phyloP scores from a whole-genome alignment of 306 rosid genomes.

The Arachis stenosperma region DNA sequence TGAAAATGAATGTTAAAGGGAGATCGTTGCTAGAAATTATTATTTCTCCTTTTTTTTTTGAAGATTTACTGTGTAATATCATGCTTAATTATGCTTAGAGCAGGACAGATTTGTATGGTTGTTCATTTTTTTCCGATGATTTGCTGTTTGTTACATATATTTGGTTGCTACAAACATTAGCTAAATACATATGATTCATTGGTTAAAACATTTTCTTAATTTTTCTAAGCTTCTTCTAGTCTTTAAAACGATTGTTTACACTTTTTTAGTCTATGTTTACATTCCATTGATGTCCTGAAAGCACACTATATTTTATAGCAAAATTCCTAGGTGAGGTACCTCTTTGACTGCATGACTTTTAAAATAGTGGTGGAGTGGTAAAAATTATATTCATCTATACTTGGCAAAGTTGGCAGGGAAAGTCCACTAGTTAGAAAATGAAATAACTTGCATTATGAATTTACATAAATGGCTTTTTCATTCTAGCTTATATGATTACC shows the following conservation, averaged over 20 bases:
- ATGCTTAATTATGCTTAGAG: too few species aligned
- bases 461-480: slow-evolving; percentile 8
- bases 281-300: slow-evolving; percentile 13
- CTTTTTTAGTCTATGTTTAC: neutral
- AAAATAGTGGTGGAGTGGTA: neutral
- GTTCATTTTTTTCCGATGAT: too few species aligned
- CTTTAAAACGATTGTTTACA: neutral
- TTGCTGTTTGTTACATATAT: too few species aligned
- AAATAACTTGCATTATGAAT: neutral
- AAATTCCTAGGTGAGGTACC: slow-evolving; percentile 10
- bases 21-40: too few species aligned
- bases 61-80: too few species aligned
- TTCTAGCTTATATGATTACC: slow-evolving; percentile 9
- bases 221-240: slow-evolving; percentile 14
- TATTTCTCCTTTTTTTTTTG: too few species aligned
- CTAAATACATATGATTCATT: too few species aligned
- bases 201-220: neutral
- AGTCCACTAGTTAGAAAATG: neutral
- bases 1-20: too few species aligned
- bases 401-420: neutral
- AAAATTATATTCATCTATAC: neutral
- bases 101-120: too few species aligned
- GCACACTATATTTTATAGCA: slow-evolving; percentile 20
- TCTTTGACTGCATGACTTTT: slow-evolving; percentile 3
- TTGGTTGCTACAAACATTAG: too few species aligned